A percentile compares a stretch with the other conserved stretches of the same genome.
Conservation (phyloP, 179 eudicot species). For the Drosera spatulata region DNA sequence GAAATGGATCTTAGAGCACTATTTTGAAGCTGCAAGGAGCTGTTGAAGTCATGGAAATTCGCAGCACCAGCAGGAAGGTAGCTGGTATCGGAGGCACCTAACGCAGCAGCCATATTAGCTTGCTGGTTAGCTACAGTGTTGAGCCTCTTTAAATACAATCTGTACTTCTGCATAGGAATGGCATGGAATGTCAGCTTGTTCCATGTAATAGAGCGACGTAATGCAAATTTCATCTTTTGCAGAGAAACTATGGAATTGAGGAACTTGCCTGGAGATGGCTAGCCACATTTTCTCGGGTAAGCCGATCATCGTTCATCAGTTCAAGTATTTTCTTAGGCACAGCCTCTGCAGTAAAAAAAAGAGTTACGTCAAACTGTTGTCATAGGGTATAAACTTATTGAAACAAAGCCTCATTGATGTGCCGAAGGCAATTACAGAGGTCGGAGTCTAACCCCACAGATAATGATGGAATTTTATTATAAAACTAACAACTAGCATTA, state of each 20-base stretch:
- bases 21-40: constrained; percentile 27
- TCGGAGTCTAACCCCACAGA: no score
- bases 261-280: constrained; percentile 82
- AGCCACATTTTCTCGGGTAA: constrained; percentile 88
- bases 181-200: background rate
- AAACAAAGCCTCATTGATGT: no score
- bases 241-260: background rate
- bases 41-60: constrained; percentile 25
- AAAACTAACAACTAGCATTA: no score
- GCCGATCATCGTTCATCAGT: constrained; percentile 81
- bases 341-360: constrained; percentile 47
- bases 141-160: constrained; percentile 48
- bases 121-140: constrained; percentile 49
- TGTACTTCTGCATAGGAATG: constrained; percentile 39
- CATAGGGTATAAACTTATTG: no score
- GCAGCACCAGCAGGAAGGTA: constrained; percentile 32
- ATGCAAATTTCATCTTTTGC: background rate
- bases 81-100: constrained; percentile 35
- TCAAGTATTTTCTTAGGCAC: constrained; percentile 90
- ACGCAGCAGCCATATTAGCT: constrained; percentile 54
- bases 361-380: no score
- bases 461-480: no score
- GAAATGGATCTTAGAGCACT: constrained; percentile 22
- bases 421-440: no score
- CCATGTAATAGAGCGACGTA: no score